phyloP scores from a whole-genome alignment of 2,329 filamentous ascomycete species.

The Aspergillus costaricaensis region DNA sequence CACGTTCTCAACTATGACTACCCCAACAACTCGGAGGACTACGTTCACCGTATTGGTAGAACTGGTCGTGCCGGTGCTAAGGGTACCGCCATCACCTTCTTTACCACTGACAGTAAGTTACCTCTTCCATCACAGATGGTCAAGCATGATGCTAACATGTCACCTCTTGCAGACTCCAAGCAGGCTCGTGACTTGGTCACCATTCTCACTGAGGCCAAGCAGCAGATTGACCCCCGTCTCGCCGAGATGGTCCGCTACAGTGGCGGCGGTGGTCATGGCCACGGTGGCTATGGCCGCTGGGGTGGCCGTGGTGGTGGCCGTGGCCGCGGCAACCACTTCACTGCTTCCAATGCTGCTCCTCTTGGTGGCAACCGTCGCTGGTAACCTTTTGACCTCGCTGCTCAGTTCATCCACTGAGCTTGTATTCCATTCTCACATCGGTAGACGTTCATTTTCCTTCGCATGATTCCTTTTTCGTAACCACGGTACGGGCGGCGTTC shows the following conservation, averaged over 20 bases:
- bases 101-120: slow-evolving; percentile 96
- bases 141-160: slow-evolving; percentile 17
- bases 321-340: slow-evolving; percentile 49
- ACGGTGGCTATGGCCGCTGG: slow-evolving; percentile 56
- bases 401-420: slow-evolving; percentile 28
- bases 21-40: slow-evolving; percentile 83
- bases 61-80: slow-evolving; percentile 76
- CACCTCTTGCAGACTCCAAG: slow-evolving; percentile 67
- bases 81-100: slow-evolving; percentile 96
- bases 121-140: not conserved
- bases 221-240: slow-evolving; percentile 94
- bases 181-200: slow-evolving; percentile 94
- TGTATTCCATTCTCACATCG: slow-evolving; percentile 30
- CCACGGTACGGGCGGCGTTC: slow-evolving; percentile 39
- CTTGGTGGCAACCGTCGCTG: slow-evolving; percentile 60
- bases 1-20: slow-evolving; percentile 99
- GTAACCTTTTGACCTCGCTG: slow-evolving; percentile 43
- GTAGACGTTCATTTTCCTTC: slow-evolving; percentile 31
- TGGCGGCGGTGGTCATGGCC: slow-evolving; percentile 75
- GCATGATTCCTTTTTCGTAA: slow-evolving; percentile 32
- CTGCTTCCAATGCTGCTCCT: slow-evolving; percentile 60
- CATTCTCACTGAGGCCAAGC: slow-evolving; percentile 94
- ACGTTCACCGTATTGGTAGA: slow-evolving; percentile 69
- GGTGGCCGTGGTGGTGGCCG: slow-evolving; percentile 66
- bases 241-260: slow-evolving; percentile 94